Evolutionary conservation across 1,284 basidiomycete genomes (phyloP).

Genomic region (Hymenochaete sp.): DNA sequence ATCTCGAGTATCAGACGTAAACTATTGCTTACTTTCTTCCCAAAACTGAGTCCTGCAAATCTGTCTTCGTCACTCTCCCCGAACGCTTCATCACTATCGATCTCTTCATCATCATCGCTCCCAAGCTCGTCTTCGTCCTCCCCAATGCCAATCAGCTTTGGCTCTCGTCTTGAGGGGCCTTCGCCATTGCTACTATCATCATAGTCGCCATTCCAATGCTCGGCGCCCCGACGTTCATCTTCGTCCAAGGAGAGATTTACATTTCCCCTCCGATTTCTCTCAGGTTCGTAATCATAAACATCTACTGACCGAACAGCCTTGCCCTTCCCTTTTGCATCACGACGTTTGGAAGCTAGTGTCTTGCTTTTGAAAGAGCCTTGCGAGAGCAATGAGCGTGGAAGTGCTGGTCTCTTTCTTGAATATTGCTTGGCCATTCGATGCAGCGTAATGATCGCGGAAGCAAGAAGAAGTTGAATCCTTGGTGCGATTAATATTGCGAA

Average conservation of each 20-base stretch:
- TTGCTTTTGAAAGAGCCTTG: too few species aligned
- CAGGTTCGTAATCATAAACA: constrained; percentile 21
- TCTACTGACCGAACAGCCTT: too few species aligned
- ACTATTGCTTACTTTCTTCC: constrained; percentile 14
- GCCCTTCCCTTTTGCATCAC: too few species aligned
- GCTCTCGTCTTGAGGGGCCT: constrained; percentile 30
- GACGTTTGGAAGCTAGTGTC: constrained; percentile 4
- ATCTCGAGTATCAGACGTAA: not conserved
- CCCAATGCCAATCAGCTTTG: constrained; percentile 50
- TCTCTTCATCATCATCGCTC: constrained; percentile 66
- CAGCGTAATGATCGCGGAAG: too few species aligned
- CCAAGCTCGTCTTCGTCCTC: constrained; percentile 50
- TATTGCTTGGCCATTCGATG: too few species aligned
- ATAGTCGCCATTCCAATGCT: constrained; percentile 30
- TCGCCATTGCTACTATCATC: constrained; percentile 29
- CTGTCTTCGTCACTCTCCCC: constrained; percentile 77
- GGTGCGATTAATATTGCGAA: too few species aligned
- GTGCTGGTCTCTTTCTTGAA: too few species aligned
- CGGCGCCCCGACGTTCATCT: constrained; percentile 40
- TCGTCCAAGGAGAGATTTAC: constrained; percentile 46
- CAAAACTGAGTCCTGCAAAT: constrained; percentile 59
- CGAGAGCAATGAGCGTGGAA: too few species aligned
- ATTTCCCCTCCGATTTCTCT: constrained; percentile 27
- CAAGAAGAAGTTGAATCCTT: too few species aligned
- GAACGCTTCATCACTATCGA: constrained; percentile 73